A percentile compares a stretch with the other conserved stretches of the same genome.
These are phyloP conservation scores for Chaetomium olivaceum DNA, from an alignment of 2,329 filamentous ascomycete genomes.

Conservation along the genomic window DNA sequence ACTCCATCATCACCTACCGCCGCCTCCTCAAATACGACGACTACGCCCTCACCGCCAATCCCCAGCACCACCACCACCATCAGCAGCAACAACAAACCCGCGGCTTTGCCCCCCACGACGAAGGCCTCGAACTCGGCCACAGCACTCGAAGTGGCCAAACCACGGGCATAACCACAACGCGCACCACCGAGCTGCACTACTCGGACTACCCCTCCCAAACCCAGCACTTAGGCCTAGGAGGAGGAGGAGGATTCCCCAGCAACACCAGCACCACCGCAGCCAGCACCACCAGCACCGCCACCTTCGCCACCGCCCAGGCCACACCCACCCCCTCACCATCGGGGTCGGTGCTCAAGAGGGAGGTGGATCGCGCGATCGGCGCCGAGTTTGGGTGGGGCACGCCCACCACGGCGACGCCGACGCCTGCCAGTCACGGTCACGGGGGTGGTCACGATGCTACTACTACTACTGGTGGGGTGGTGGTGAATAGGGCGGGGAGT, in stretches of 20 bases:
- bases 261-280: background rate
- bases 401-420: background rate
- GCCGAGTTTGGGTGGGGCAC: conserved; percentile 39
- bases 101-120: background rate
- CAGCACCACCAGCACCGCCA: conserved; percentile 32
- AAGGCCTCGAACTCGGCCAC: conserved; percentile 14
- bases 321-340: conserved; percentile 35
- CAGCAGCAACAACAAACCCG: no score
- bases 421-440: background rate
- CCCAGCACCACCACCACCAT: no score
- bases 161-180: background rate
- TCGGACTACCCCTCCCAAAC: conserved; percentile 10
- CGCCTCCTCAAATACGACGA: conserved; percentile 52
- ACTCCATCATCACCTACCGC: conserved; percentile 50
- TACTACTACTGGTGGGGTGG: no score
- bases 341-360: conserved; percentile 28
- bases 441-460: conserved; percentile 1
- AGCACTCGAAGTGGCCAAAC: background rate
- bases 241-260: no score
- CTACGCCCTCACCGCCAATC: conserved; percentile 51
- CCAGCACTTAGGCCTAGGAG: background rate
- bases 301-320: conserved; percentile 30
- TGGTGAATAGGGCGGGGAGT: conserved; percentile 24
- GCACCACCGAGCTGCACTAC: conserved; percentile 9
- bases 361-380: conserved; percentile 39